Conservation (phyloP, 768 basidiomycete species). For the Mycena olivaceomarginata region DNA sequence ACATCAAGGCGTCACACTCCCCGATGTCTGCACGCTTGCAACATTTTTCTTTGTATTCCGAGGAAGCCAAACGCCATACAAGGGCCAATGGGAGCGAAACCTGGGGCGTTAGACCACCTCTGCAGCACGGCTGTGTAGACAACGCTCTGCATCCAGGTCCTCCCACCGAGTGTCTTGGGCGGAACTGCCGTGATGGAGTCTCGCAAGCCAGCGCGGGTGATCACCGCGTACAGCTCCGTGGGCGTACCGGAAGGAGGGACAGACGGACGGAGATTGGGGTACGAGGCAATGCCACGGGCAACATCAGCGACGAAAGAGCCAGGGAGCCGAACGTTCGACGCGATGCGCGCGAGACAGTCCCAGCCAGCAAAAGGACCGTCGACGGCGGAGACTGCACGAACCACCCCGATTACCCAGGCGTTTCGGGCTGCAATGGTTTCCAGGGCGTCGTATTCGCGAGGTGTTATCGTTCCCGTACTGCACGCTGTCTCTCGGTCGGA, state of each 20-base stretch:
- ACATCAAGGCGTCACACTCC: neutral
- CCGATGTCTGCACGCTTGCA: neutral
- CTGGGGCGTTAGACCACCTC: neutral
- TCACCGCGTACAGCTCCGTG: neutral
- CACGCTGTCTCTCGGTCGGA: neutral
- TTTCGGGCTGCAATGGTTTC: neutral
- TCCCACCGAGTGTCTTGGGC: conserved; percentile 5
- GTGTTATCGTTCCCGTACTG: neutral
- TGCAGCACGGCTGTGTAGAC: neutral
- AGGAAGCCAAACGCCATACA: neutral
- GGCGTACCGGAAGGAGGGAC: neutral
- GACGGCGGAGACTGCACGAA: neutral
- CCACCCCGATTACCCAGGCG: neutral
- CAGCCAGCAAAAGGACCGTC: neutral
- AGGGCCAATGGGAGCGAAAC: neutral
- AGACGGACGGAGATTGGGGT: neutral
- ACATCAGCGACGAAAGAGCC: neutral
- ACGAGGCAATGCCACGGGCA: neutral
- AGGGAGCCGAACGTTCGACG: neutral
- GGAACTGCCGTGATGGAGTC: neutral
- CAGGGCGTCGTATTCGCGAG: neutral
- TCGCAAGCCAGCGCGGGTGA: neutral
- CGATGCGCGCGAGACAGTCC: neutral
- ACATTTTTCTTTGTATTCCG: neutral
- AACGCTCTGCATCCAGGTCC: neutral